Percentiles rank a stretch among this genome's conserved stretches.
Conservation (phyloP, 176 grass and related monocot genomes). For the Carex pumila region DNA sequence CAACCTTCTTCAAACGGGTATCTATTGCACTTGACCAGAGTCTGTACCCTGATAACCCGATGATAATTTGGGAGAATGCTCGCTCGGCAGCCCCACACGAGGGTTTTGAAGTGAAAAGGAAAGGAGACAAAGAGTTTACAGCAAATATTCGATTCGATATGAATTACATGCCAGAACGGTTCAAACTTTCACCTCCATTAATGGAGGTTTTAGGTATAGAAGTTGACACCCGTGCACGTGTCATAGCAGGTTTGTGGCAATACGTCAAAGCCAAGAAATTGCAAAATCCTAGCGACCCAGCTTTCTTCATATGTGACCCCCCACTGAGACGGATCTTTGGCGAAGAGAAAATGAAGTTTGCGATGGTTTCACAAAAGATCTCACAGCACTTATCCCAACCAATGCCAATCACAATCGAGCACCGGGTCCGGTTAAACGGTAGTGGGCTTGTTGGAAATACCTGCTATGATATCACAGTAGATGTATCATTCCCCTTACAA, state of each 20-base stretch:
- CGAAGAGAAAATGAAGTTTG: conserved; percentile 91
- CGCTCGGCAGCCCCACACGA: conserved; percentile 55
- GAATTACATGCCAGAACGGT: conserved; percentile 93
- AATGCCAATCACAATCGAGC: conserved; percentile 70
- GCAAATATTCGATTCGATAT: conserved; percentile 69
- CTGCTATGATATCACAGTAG: conserved; percentile 90
- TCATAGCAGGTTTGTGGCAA: conserved; percentile 88
- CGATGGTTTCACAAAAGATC: conserved; percentile 92
- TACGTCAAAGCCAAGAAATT: conserved; percentile 95
- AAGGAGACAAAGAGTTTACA: conserved; percentile 85
- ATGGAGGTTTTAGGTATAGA: conserved; percentile 94
- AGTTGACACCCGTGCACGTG: conserved; percentile 70
- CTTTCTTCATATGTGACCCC: conserved; percentile 71
- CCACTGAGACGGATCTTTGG: conserved; percentile 75
- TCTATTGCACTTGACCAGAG: conserved; percentile 52
- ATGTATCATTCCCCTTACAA: conserved; percentile 88
- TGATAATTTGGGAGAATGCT: conserved; percentile 73
- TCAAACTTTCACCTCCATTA: conserved; percentile 68
- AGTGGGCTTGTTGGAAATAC: conserved; percentile 50
- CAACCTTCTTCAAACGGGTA: conserved; percentile 82
- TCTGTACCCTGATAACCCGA: conserved; percentile 70
- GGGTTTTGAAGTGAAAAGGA: conserved; percentile 93
- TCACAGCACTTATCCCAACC: conserved; percentile 66
- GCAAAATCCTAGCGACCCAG: conserved; percentile 76
- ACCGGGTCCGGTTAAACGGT: conserved; percentile 72